These are phyloP conservation scores for Medicago ruthenica DNA, from an alignment of 306 rosid species.

Conservation along the genomic window DNA sequence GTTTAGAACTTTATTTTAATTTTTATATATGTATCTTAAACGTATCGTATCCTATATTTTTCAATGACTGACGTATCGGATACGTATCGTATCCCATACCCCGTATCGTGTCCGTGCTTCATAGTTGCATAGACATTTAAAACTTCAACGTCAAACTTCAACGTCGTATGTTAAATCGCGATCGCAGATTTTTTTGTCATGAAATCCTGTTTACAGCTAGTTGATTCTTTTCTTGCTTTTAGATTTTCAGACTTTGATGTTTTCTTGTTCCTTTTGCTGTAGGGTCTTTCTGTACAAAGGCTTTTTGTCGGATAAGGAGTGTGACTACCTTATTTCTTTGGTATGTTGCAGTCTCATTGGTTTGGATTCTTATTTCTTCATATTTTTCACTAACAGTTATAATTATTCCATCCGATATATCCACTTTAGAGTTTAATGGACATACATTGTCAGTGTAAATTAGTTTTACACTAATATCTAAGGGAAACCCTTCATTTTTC, in stretches of 20 bases:
- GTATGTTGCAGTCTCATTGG: constrained; percentile 46
- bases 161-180: too few species aligned
- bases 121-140: not conserved
- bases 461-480: not conserved
- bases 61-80: too few species aligned
- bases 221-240: not conserved
- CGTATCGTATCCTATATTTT: too few species aligned
- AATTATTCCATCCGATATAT: not conserved
- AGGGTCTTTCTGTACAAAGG: constrained; percentile 77
- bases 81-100: too few species aligned
- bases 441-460: not conserved
- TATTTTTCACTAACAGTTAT: not conserved
- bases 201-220: not conserved
- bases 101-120: too few species aligned
- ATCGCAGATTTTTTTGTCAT: too few species aligned
- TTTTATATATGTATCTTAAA: too few species aligned
- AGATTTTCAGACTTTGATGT: constrained; percentile 29
- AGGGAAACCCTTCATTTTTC: too few species aligned
- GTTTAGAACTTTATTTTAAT: too few species aligned
- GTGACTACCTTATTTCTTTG: constrained; percentile 76
- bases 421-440: too few species aligned
- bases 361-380: not conserved
- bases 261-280: constrained; percentile 37
- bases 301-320: constrained; percentile 74
- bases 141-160: not conserved